Evolutionary conservation across 192 early-diverging fungal genomes (phyloP).

Genomic region (Linnemannia exigua): DNA sequence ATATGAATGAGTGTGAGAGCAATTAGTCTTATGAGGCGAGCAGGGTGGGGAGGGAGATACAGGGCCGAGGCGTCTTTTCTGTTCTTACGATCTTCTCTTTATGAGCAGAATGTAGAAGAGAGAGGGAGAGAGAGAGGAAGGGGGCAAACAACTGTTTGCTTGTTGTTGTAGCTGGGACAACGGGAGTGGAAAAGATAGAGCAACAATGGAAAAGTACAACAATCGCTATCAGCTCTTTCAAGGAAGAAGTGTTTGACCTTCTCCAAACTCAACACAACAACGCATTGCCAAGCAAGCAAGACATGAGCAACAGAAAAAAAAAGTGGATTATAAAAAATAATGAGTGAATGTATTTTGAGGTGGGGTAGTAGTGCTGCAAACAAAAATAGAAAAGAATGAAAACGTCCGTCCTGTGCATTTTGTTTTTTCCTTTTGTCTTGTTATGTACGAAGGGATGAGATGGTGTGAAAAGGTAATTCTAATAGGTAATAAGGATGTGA

Average conservation of each 20-base stretch:
- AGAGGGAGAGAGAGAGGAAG: not conserved
- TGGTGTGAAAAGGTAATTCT: not conserved
- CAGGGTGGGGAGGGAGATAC: not conserved
- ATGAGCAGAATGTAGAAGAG: not conserved
- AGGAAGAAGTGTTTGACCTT: too few relatives aligned
- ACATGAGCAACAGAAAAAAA: slow-evolving; percentile 1
- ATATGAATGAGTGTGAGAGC: not conserved
- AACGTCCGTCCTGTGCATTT: slow-evolving; percentile 4
- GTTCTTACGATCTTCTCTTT: not conserved
- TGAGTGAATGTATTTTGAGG: not conserved
- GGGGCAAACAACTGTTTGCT: too few relatives aligned
- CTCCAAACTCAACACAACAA: not conserved
- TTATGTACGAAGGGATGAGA: not conserved
- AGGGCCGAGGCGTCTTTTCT: slow-evolving; percentile 4
- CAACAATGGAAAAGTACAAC: too few relatives aligned
- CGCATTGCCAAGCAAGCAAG: not conserved
- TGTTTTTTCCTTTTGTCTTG: not conserved
- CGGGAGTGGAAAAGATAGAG: too few relatives aligned
- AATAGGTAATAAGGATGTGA: not conserved
- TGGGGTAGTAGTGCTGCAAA: not conserved
- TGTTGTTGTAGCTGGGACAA: too few relatives aligned
- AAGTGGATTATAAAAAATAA: not conserved
- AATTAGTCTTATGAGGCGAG: not conserved
- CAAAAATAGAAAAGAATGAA: slow-evolving; percentile 3
- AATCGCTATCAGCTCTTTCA: too few relatives aligned